These are phyloP conservation scores for Mortierella polycephala DNA, from an alignment of 371 early-diverging fungal genomes.

Conservation along the genomic window DNA sequence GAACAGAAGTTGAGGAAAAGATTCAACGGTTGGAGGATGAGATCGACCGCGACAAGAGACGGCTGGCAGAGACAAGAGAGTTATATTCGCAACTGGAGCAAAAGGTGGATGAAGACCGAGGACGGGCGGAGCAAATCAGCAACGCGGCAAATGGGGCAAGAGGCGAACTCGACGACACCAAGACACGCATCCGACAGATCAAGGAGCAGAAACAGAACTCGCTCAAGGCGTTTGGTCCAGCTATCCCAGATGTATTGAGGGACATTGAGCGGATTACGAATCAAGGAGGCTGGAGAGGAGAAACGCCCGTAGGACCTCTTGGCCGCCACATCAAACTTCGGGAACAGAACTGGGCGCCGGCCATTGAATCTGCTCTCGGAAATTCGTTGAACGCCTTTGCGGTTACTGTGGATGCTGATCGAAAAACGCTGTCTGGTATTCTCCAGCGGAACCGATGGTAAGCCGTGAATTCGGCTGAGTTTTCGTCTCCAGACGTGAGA, in stretches of 20 bases:
- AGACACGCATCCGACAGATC: constrained; percentile 55
- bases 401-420: constrained; percentile 81
- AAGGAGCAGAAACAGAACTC: constrained; percentile 68
- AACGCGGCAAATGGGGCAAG: not conserved
- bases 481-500: not conserved
- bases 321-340: constrained; percentile 79
- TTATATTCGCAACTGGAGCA: constrained; percentile 10
- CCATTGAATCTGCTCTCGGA: constrained; percentile 80
- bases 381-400: constrained; percentile 77
- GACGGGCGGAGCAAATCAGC: constrained; percentile 9
- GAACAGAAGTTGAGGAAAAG: constrained; percentile 58
- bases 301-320: constrained; percentile 86
- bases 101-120: constrained; percentile 14
- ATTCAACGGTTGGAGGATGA: constrained; percentile 36
- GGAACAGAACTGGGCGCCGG: constrained; percentile 68
- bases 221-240: constrained; percentile 77
- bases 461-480: not conserved
- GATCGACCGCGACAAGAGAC: constrained; percentile 22
- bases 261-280: constrained; percentile 71
- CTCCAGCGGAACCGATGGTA: constrained; percentile 62
- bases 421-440: constrained; percentile 61
- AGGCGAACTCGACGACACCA: constrained; percentile 10
- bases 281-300: constrained; percentile 55
- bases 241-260: constrained; percentile 74
- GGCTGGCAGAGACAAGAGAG: constrained; percentile 26